A percentile compares a stretch with the other conserved stretches of the same genome.
These are phyloP conservation scores for Raffaelea ambrosiae DNA, from an alignment of 2,329 filamentous ascomycete species.

Conservation along the genomic window DNA sequence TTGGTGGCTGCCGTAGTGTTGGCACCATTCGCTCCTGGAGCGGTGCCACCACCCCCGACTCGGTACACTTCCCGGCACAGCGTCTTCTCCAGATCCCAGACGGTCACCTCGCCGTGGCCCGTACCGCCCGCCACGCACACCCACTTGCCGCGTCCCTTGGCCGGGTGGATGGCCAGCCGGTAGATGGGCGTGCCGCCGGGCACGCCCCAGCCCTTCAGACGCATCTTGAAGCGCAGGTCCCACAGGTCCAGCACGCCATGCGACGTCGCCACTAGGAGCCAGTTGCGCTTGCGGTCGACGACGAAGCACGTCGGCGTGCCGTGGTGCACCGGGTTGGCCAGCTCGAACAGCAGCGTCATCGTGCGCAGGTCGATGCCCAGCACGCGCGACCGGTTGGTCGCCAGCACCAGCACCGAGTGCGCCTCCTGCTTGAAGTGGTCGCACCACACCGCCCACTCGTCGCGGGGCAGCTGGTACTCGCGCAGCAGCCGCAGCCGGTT, in stretches of 20 bases:
- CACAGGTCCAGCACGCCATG: slow-evolving; percentile 90
- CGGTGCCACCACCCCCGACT: slow-evolving; percentile 36
- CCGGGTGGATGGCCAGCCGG: slow-evolving; percentile 69
- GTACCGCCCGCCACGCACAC: slow-evolving; percentile 85
- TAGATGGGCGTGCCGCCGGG: slow-evolving; percentile 61
- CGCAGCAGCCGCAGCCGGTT: slow-evolving; percentile 68
- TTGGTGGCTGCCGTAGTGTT: background rate
- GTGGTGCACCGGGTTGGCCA: slow-evolving; percentile 85
- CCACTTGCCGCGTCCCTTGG: slow-evolving; percentile 70
- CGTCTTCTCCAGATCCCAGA: slow-evolving; percentile 91
- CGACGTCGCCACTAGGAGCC: slow-evolving; percentile 84
- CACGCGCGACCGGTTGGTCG: slow-evolving; percentile 78
- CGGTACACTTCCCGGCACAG: slow-evolving; percentile 85
- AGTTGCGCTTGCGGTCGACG: slow-evolving; percentile 76
- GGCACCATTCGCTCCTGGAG: background rate
- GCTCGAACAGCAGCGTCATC: slow-evolving; percentile 71
- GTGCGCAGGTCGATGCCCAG: slow-evolving; percentile 78
- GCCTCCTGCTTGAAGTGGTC: slow-evolving; percentile 83
- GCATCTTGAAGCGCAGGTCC: slow-evolving; percentile 91
- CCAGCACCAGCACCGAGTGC: slow-evolving; percentile 73
- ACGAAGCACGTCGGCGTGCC: slow-evolving; percentile 89
- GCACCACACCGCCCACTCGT: slow-evolving; percentile 79
- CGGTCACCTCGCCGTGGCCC: slow-evolving; percentile 77
- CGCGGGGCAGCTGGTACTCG: slow-evolving; percentile 66
- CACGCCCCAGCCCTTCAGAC: slow-evolving; percentile 73